Percentiles rank a stretch among this genome's conserved stretches.
phyloP scores from a whole-genome alignment of 192 early-diverging fungal genomes.

The Pilaira anomala region DNA sequence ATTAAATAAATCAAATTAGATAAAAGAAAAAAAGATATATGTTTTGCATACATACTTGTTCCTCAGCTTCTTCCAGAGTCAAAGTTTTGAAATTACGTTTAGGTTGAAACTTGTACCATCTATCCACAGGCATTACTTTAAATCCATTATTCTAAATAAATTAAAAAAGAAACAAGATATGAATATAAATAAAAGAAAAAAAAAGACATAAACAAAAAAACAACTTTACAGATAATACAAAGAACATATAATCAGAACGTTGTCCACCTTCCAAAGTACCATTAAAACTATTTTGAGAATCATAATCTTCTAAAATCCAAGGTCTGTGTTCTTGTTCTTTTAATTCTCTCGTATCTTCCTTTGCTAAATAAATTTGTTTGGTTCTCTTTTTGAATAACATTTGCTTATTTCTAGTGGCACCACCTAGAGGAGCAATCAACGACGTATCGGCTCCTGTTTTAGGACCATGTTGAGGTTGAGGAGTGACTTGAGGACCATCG shows the following conservation, averaged over 20 bases:
- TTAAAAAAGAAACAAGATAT: background rate
- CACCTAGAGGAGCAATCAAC: constrained; percentile 69
- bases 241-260: constrained; percentile 64
- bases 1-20: background rate
- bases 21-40: constrained; percentile 5
- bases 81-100: constrained; percentile 62
- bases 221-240: constrained; percentile 55
- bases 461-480: constrained; percentile 31
- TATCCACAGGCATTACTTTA: constrained; percentile 67
- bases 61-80: constrained; percentile 75
- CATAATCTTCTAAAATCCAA: constrained; percentile 78
- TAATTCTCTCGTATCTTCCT: constrained; percentile 67
- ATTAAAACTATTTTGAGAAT: constrained; percentile 60
- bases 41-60: constrained; percentile 46
- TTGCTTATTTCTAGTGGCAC: constrained; percentile 72
- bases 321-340: constrained; percentile 72
- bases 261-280: constrained; percentile 73
- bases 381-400: constrained; percentile 80
- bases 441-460: constrained; percentile 55
- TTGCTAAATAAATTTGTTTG: constrained; percentile 72
- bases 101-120: constrained; percentile 77
- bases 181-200: too few relatives aligned
- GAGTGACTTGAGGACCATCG: background rate
- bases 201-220: background rate
- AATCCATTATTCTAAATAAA: constrained; percentile 72